phyloP scores from a whole-genome alignment of 2,329 filamentous ascomycete genomes.

The Phoma sp. region DNA sequence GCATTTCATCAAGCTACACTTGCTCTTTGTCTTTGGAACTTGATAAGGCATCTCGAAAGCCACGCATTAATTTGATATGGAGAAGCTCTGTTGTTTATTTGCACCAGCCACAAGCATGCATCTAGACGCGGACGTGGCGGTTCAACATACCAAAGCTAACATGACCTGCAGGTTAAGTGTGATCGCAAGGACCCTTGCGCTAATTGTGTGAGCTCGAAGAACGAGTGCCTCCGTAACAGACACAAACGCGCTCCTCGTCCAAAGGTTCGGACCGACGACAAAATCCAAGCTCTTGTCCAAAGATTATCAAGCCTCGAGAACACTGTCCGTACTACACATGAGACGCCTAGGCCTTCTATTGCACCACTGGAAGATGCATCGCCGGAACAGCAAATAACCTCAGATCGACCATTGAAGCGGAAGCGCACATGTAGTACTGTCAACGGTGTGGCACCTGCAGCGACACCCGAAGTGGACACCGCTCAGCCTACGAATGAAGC shows the following conservation, averaged over 20 bases:
- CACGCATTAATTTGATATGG: no score
- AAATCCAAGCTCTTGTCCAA: conserved; percentile 38
- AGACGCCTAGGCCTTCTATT: conserved; percentile 7
- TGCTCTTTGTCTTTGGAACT: no score
- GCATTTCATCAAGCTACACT: no score
- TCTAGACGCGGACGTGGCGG: not conserved
- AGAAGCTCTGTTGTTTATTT: not conserved
- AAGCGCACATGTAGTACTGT: conserved; percentile 27
- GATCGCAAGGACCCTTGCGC: conserved; percentile 43
- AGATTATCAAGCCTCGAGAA: conserved; percentile 36
- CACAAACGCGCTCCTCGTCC: conserved; percentile 34
- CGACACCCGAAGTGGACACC: conserved; percentile 25
- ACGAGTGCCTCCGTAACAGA: conserved; percentile 40
- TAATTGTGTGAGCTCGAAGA: conserved; percentile 35
- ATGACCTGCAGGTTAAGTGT: conserved; percentile 38
- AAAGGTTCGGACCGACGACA: conserved; percentile 38
- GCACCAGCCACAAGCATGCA: not conserved
- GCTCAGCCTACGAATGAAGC: conserved; percentile 31
- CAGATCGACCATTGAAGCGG: conserved; percentile 29
- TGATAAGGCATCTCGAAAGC: no score
- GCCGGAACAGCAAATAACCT: conserved; percentile 5
- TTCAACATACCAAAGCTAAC: conserved; percentile 2
- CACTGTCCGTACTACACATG: conserved; percentile 25
- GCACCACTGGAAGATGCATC: conserved; percentile 1
- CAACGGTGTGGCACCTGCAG: conserved; percentile 8